Conservation (phyloP, 139 green algal species). For the Volvox reticuliferus region DNA sequence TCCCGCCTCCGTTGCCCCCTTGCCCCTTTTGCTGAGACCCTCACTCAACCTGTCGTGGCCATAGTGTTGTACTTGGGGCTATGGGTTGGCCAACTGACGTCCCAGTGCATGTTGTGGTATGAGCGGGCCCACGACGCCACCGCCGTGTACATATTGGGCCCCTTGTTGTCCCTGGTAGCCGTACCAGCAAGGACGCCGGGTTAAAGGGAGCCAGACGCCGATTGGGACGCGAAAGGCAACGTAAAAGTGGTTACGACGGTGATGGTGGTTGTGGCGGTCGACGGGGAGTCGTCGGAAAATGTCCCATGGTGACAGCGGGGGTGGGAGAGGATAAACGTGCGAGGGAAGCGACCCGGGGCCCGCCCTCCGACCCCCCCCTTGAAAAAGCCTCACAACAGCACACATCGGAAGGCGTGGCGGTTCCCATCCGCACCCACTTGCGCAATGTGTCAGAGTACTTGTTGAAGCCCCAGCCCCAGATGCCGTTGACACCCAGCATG, state of each 20-base stretch:
- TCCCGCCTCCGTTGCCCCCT: not conserved
- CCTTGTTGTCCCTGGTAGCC: not conserved
- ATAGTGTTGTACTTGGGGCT: constrained; percentile 51
- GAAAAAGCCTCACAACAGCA: too few relatives aligned
- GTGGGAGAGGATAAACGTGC: too few relatives aligned
- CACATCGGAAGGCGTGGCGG: too few relatives aligned
- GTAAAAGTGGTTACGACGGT: too few relatives aligned
- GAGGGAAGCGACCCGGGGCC: too few relatives aligned
- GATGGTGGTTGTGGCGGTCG: too few relatives aligned
- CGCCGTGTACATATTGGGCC: constrained; percentile 31
- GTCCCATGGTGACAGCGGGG: too few relatives aligned
- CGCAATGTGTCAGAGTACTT: not conserved
- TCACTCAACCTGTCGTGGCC: constrained; percentile 23
- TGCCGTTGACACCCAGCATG: constrained; percentile 53
- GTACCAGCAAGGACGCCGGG: not conserved
- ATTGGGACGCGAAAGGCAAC: not conserved
- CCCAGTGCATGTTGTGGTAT: constrained; percentile 55
- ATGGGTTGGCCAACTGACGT: constrained; percentile 31
- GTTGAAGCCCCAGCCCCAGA: constrained; percentile 58
- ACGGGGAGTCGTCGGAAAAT: too few relatives aligned
- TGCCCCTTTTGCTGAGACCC: not conserved
- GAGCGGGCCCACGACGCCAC: constrained; percentile 37
- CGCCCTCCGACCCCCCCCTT: too few relatives aligned
- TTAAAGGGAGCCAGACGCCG: not conserved
- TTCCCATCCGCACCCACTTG: not conserved